phyloP scores from a whole-genome alignment of 768 basidiomycete genomes.

The Rhodocollybia butyracea region DNA sequence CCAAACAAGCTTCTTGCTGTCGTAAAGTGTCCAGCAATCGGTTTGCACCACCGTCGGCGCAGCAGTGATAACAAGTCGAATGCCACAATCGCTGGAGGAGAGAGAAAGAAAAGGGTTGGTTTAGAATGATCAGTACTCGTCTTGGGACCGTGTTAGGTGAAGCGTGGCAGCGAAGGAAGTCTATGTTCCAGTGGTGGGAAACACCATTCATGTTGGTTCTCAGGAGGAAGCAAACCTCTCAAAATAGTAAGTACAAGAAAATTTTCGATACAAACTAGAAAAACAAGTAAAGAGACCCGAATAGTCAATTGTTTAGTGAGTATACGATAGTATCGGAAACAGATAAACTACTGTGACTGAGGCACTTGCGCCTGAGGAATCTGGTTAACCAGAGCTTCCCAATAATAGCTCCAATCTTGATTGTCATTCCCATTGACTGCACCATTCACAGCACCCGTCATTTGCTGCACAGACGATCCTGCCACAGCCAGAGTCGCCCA shows the following conservation, averaged over 20 bases:
- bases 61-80: conserved; percentile 50
- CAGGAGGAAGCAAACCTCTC: neutral
- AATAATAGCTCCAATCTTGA: conserved; percentile 77
- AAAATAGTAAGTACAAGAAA: neutral
- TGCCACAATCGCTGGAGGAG: conserved; percentile 65
- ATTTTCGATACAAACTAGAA: neutral
- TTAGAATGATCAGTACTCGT: conserved; percentile 80
- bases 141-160: conserved; percentile 9
- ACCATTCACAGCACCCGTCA: conserved; percentile 38
- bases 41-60: conserved; percentile 90
- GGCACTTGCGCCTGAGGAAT: conserved; percentile 31
- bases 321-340: neutral
- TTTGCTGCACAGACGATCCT: conserved; percentile 14
- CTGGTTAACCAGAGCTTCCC: conserved; percentile 75
- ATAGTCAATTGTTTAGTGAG: neutral
- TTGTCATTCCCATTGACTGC: conserved; percentile 52
- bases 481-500: conserved; percentile 49
- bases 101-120: conserved; percentile 73
- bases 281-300: neutral
- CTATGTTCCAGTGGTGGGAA: conserved; percentile 32
- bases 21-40: conserved; percentile 60
- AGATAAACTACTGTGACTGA: conserved; percentile 27
- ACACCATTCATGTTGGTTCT: neutral
- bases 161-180: conserved; percentile 30
- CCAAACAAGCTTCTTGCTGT: neutral